These are phyloP conservation scores for Thelephora ganbajun DNA, from an alignment of 768 basidiomycete species.

Conservation along the genomic window DNA sequence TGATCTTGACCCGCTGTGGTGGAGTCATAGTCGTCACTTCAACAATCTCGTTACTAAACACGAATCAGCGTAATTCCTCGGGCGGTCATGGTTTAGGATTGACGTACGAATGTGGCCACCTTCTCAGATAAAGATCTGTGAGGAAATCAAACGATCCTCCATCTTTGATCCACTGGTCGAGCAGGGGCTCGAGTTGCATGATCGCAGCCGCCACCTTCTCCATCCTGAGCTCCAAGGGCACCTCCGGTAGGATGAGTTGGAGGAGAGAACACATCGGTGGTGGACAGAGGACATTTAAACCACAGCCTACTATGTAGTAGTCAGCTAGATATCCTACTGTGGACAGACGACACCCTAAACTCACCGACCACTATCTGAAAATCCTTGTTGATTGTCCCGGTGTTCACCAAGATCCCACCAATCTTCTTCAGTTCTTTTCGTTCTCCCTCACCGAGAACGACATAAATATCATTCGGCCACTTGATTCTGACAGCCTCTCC, in stretches of 20 bases:
- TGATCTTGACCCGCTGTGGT: slow-evolving; percentile 55
- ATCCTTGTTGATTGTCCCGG: slow-evolving; percentile 57
- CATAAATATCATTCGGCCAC: slow-evolving; percentile 97
- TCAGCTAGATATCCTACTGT: not conserved
- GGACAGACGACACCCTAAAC: slow-evolving; percentile 11
- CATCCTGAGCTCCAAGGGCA: slow-evolving; percentile 32
- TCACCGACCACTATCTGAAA: slow-evolving; percentile 74
- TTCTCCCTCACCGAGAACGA: slow-evolving; percentile 35
- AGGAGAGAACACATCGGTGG: slow-evolving; percentile 73
- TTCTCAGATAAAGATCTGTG: slow-evolving; percentile 57
- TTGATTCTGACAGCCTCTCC: slow-evolving; percentile 63
- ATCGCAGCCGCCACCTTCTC: slow-evolving; percentile 68
- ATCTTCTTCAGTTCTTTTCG: slow-evolving; percentile 48
- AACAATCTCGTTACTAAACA: slow-evolving; percentile 64
- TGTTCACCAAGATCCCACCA: slow-evolving; percentile 87
- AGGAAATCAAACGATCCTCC: slow-evolving; percentile 71
- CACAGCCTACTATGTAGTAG: slow-evolving; percentile 46
- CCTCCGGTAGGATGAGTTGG: slow-evolving; percentile 37
- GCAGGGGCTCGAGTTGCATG: slow-evolving; percentile 69
- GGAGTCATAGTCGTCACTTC: slow-evolving; percentile 70
- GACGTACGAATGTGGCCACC: slow-evolving; percentile 90
- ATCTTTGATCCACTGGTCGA: slow-evolving; percentile 52
- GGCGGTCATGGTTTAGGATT: not conserved
- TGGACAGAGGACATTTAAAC: slow-evolving; percentile 74
- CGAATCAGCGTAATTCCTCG: not conserved